These are phyloP conservation scores for Rhizophagus sp. DNA, from an alignment of 192 early-diverging fungal genomes.

Conservation along the genomic window DNA sequence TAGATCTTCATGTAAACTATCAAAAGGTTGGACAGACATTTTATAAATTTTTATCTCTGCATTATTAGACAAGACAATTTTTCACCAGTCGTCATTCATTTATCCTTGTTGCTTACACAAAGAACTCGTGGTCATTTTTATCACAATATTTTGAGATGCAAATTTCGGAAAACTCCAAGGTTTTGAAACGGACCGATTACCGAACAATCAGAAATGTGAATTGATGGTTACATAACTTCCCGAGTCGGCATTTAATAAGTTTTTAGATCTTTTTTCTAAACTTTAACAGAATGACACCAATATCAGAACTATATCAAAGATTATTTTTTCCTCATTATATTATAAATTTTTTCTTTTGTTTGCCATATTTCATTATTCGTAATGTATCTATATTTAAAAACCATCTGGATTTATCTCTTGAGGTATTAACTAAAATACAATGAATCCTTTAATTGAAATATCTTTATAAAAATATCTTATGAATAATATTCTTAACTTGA, in stretches of 20 bases:
- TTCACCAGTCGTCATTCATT: too few relatives aligned
- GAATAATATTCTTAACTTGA: background rate
- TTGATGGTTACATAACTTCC: too few relatives aligned
- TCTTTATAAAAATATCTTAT: background rate
- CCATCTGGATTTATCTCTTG: constrained; percentile 11
- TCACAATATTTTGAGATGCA: too few relatives aligned
- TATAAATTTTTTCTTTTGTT: constrained; percentile 21
- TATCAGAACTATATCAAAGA: constrained; percentile 27
- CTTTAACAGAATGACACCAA: background rate
- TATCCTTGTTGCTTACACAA: too few relatives aligned
- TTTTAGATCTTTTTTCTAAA: background rate
- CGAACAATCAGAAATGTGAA: too few relatives aligned
- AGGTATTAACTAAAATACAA: background rate
- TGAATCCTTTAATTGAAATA: background rate
- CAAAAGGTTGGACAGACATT: constrained; percentile 43
- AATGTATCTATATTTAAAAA: constrained; percentile 4
- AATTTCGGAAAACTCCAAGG: too few relatives aligned
- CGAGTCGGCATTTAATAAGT: too few relatives aligned
- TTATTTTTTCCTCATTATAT: constrained; percentile 26
- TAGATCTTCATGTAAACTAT: constrained; percentile 86
- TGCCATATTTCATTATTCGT: constrained; percentile 15
- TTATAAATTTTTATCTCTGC: background rate
- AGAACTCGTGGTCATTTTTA: too few relatives aligned
- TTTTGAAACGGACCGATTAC: too few relatives aligned
- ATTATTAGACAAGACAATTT: too few relatives aligned